Base-by-base conservation (phyloP, 2,329 filamentous ascomycete species). In the Cercospora sp. region DNA sequence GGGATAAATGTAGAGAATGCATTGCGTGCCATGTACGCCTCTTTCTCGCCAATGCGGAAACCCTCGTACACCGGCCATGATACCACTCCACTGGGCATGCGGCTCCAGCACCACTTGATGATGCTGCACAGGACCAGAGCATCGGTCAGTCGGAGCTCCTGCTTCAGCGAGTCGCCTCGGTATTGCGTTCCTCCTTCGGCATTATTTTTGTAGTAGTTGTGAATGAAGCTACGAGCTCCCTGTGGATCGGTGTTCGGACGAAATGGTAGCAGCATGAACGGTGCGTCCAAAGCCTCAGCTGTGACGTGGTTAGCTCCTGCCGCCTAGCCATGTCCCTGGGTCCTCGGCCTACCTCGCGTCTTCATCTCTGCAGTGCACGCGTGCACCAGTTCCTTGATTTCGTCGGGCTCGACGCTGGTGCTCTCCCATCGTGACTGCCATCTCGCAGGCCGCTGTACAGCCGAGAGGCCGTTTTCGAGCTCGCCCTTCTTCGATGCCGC, bases 81-180 rank as follows among this genome's bases (percentile, higher is more conserved):
- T 39, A 99, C 94, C 13, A 99, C 89, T 76, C 95, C 95, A 67
- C 93, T 93, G 51, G 91, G 88, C 61, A 99, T 84, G 81, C 95
- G 89, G 79, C 92, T 94, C 95, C 95, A 99, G 80, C 94, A 98
- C 95, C 95, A 99, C 83, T 98, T 99, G 72, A 95, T 85, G 51
- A 97, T 93, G 75, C 94, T 95, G 72, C 93, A 94, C 64, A 99
- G 87, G 66, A 97, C 94, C 90, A 97, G 93, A 67, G 94, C 93
- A 80, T 97, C 94, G 28, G 91, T 92, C 83, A 99, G 89, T 70
- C 94, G 91, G 73, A 99, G 83, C 82, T 99, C 95, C 79, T 95
- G 93, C 69, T 87, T 83, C 77, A 99, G 84, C 58, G 83, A 81
- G 69, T 93, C 90, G 55, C 93, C 93, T 58, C 83, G 86, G 68